Evolutionary conservation across 345 rosid genomes (phyloP), one percentile per base, ranked within the genome.

Genomic region (Eucalyptus microcorys): DNA sequence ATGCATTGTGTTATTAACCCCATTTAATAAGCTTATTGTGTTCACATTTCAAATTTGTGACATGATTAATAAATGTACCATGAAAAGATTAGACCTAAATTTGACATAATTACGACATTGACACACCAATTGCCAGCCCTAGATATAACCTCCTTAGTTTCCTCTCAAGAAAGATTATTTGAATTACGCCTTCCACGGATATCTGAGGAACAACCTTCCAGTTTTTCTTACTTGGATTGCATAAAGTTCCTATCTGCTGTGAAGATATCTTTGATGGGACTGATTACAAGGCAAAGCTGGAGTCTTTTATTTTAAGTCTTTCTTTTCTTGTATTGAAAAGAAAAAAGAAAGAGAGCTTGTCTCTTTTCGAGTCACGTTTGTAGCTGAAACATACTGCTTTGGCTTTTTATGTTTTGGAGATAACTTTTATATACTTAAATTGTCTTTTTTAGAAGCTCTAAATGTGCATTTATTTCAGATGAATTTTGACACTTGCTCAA

Each of bases 401-500:
- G 83, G 45, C 27, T 86, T n/a, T 30, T 17, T 40, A 10, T 43
- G 5, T 32, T 7, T 14, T 86, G 19, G 6, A 86, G 26, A 47
- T n/a, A 40, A 32, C 37, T 66, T 71, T 34, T 86, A 49, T 34
- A 32, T 49, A 37, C 42, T 86, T 15, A 21, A 86, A 19, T 22
- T 24, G 30, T 49, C 57, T 37, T 37, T 37, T 49, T 32, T 47
- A 86, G 42, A 50, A 53, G 53, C 26, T 30, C 45, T 85, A 43
- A 24, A n/a, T 86, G 64, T 86, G 30, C 14, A 50, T 89, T 52
- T 86, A 50, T 92, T 92, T 87, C 96, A 98, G 99, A 97, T 98
- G 96, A 96, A 94, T 89, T 98, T 96, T 89, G 99, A 98, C 92
- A 94, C 97, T 81, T 98, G 99, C 89, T 90, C 96, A 34, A 94